Evolutionary conservation across 1,139 yeast genomes (phyloP), one percentile per base, ranked within the genome.

Genomic region (Nakaseomyces nivariensis): DNA sequence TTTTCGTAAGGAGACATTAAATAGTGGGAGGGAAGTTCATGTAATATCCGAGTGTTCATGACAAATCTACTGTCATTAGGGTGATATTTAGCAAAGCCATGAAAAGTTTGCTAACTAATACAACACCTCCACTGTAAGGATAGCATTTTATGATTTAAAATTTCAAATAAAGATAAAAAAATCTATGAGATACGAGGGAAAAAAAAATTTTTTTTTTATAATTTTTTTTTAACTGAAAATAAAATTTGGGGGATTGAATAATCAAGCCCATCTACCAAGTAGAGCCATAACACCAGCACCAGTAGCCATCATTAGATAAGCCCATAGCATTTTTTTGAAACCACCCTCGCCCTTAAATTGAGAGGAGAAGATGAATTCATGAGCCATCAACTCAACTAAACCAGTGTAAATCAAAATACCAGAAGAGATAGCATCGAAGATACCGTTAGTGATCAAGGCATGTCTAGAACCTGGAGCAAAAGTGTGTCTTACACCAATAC

Each of bases 241-340:
- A n/a, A 10, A n/a, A 33, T 33, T 29, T 9, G 9, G 31, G 3
- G 31, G 9, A 29, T 33, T 11, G n/a, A 33, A 33, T 8, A 8
- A 7, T 41, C 64, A 87, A n/a, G 94, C 95, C 96, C 96, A 87
- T 65, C 78, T 81, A 52, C 95, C 96, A 51, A 87, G 72, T 51
- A 87, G 72, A 1, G 95, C 95, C 96, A 87, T 87, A 48, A 85
- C 66, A 45, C 85, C 94, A 17, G 89, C 83, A 52, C 96, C 95
- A 54, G 73, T 65, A 61, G 83, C 74, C 80, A 84, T 66, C n/a
- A 64, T 55, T 37, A 66, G 51, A 49, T 62, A 67, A 5, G 72
- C 70, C 7, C 58, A 51, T n/a, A 69, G 45, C 63, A 68, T 62
- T 38, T 58, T 64, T 46, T 59, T 71, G 43, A 63, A 65, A 60